Base-by-base conservation (phyloP, 495 filamentous ascomycete genomes). In the Staphylotrichum longicolle region DNA sequence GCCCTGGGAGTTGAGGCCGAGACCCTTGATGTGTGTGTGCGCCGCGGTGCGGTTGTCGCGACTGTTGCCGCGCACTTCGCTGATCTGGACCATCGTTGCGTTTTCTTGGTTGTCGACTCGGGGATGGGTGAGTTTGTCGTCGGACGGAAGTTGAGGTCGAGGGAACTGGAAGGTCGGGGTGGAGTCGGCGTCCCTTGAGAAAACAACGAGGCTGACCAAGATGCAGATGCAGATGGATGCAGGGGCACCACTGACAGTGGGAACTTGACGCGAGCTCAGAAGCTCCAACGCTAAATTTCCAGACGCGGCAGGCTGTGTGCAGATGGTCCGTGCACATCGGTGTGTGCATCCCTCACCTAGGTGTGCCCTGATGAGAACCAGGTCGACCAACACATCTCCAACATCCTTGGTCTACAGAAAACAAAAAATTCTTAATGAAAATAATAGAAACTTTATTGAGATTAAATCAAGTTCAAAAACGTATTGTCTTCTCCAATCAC, bases 41-140 rank as follows among this genome's bases (percentile, higher is more conserved):
- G 93, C 89, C 41, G 94, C 91, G 32, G 93, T 98, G 68, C 95
- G 86, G 76, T 94, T 92, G 75, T 96, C 91, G 81, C 94, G 91
- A 77, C 88, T 87, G 78, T 91, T 93, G 80, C 89, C 88, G 80
- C 96, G 95, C 68, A 96, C 91, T 81, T 97, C 93, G 76, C 88
- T 92, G 79, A 97, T 95, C 72, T 91, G 89, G 58, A 96, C 92
- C 91, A 96, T 96, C 27, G 48, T 12, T 52, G 39, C 7, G 15
- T 48, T 39, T 46, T 32, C 33, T 63, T 39, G 7, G 10, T 10
- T 51, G 45, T 50, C 33, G 45, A 47, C 41, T 41, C 14, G 41
- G 33, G 44, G 12, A 20, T 15, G 44, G 44, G 12, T n/a, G 44
- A n/a, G 2, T 14, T 15, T 6, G 44, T 5, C n/a, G 14, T 7